phyloP scores from a whole-genome alignment of 1,284 basidiomycete species.

The Peniophora sp. region DNA sequence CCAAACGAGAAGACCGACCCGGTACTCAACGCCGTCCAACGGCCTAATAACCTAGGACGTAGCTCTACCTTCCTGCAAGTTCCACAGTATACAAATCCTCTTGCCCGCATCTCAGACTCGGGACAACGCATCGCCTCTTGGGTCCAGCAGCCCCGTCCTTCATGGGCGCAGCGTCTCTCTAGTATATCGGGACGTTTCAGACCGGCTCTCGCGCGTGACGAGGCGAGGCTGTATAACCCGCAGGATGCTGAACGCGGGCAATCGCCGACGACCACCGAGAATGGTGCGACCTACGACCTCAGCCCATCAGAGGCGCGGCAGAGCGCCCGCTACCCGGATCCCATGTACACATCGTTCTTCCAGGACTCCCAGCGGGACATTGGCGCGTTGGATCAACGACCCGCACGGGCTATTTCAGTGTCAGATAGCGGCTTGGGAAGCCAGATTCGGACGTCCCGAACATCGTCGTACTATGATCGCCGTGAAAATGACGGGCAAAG shows the following conservation, averaged over 20 bases:
- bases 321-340: slow-evolving; percentile 19
- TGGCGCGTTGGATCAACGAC: background rate
- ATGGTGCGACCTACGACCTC: slow-evolving; percentile 5
- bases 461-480: slow-evolving; percentile 3
- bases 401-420: background rate
- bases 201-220: slow-evolving; percentile 8
- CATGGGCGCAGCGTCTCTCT: slow-evolving; percentile 3
- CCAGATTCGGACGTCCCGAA: slow-evolving; percentile 1
- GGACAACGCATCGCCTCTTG: slow-evolving; percentile 13
- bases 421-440: background rate
- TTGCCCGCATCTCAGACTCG: slow-evolving; percentile 3
- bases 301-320: slow-evolving; percentile 13
- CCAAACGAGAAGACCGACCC: slow-evolving; percentile 12
- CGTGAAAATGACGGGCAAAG: background rate
- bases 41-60: too few species aligned
- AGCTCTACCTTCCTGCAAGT: background rate
- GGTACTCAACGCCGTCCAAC: background rate
- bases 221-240: slow-evolving; percentile 24
- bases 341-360: slow-evolving; percentile 15
- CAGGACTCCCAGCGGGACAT: slow-evolving; percentile 3
- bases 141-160: slow-evolving; percentile 4
- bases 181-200: slow-evolving; percentile 9
- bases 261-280: slow-evolving; percentile 10
- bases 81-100: background rate
- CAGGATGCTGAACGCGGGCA: slow-evolving; percentile 24